Percentiles rank a stretch among this genome's conserved stretches.
Conservation (phyloP, 192 early-diverging fungal genomes). For the Rhizoclosmatium sp. region DNA sequence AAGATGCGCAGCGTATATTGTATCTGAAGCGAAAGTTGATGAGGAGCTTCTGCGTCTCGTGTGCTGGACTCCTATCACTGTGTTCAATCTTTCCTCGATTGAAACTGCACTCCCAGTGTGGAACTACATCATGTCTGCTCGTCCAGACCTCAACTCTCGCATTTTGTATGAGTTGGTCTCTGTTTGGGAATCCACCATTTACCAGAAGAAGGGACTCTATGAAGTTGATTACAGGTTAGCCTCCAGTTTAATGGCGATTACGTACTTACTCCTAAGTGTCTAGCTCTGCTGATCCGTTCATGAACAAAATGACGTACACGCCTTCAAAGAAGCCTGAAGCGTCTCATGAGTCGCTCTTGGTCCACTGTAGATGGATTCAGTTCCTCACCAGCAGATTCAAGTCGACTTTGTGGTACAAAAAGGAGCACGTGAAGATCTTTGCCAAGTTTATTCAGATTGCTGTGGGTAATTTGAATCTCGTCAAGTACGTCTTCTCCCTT, state of each 20-base stretch:
- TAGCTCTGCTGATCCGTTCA: constrained; percentile 81
- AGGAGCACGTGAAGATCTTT: constrained; percentile 78
- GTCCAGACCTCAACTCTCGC: constrained; percentile 73
- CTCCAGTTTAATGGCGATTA: constrained; percentile 7
- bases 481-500: constrained; percentile 43
- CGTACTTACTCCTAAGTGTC: neutral
- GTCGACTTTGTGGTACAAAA: constrained; percentile 74
- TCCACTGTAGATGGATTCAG: constrained; percentile 86
- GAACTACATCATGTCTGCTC: constrained; percentile 86
- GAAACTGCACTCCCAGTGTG: constrained; percentile 87
- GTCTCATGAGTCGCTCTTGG: constrained; percentile 65
- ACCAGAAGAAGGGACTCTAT: constrained; percentile 84
- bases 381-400: constrained; percentile 89
- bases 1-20: constrained; percentile 58
- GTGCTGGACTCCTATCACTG: constrained; percentile 84
- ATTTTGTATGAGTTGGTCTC: constrained; percentile 86
- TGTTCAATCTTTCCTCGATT: constrained; percentile 82
- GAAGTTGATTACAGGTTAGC: constrained; percentile 29
- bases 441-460: constrained; percentile 83
- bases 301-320: constrained; percentile 89
- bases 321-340: constrained; percentile 84
- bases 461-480: constrained; percentile 53
- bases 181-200: constrained; percentile 83
- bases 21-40: constrained; percentile 50
- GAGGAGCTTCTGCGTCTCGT: constrained; percentile 81